A percentile compares a stretch with the other conserved stretches of the same genome.
Conservation (phyloP, 169 alveolate genomes). For the Eimeria acervulina region DNA sequence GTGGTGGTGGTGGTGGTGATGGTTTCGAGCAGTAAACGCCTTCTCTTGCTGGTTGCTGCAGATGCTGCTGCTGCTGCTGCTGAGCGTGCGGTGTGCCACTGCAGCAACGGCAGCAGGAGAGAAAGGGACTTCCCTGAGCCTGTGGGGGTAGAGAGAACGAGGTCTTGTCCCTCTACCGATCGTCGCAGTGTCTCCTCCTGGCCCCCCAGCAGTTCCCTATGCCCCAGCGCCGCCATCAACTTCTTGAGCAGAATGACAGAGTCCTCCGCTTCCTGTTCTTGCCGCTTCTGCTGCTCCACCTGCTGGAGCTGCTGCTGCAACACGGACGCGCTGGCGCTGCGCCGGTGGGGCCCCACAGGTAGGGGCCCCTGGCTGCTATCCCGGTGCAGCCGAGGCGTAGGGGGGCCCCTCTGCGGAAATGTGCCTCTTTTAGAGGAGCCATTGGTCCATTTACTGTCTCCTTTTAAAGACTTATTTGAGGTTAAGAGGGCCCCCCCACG, state of each 20-base stretch:
- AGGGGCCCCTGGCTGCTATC: background rate
- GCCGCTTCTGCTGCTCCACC: background rate
- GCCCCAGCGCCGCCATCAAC: slow-evolving; percentile 35
- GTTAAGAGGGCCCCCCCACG: background rate
- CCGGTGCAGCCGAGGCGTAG: background rate
- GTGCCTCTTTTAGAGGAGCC: background rate
- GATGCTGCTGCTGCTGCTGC: slow-evolving; percentile 55
- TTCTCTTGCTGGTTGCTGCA: background rate
- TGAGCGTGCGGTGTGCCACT: slow-evolving; percentile 69
- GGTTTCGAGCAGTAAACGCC: background rate
- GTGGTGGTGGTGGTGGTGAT: background rate
- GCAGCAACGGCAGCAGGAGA: slow-evolving; percentile 72
- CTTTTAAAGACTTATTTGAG: background rate
- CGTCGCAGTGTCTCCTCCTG: slow-evolving; percentile 49
- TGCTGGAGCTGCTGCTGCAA: slow-evolving; percentile 1
- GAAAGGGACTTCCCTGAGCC: slow-evolving; percentile 59
- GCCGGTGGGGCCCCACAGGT: background rate
- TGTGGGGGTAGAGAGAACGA: slow-evolving; percentile 46
- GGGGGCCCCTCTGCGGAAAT: background rate
- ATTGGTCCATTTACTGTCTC: background rate
- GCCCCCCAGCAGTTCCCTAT: slow-evolving; percentile 10
- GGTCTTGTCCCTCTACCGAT: slow-evolving; percentile 32
- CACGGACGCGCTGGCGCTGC: background rate
- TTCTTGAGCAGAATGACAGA: background rate
- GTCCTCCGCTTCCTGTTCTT: background rate